Percentiles rank a stretch among this genome's conserved stretches.
phyloP scores from a whole-genome alignment of 2,329 filamentous ascomycete species.

The Aspergillus versicolor region DNA sequence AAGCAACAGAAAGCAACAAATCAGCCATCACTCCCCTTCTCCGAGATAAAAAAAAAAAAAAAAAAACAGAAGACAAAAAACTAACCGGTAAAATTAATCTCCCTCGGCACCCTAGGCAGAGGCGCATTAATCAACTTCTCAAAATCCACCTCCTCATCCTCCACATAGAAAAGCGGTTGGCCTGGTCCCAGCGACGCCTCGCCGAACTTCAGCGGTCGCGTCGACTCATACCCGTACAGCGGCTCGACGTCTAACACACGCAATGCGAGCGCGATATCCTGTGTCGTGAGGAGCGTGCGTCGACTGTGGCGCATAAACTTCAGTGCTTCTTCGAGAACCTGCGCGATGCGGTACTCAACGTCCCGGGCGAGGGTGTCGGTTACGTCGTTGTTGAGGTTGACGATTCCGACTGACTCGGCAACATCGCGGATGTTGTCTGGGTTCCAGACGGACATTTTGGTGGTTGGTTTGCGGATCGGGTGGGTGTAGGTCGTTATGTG shows the following conservation, averaged over 20 bases:
- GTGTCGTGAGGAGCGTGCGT: conserved; percentile 81
- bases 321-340: conserved; percentile 89
- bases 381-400: conserved; percentile 77
- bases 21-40: neutral
- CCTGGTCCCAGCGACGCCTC: conserved; percentile 91
- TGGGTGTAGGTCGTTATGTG: conserved; percentile 2
- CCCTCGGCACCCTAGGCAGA: conserved; percentile 87
- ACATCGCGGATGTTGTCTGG: conserved; percentile 94
- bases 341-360: conserved; percentile 90
- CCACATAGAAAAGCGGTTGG: conserved; percentile 93
- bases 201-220: conserved; percentile 82
- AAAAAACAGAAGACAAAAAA: neutral
- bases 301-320: conserved; percentile 94
- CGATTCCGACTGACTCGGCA: conserved; percentile 90
- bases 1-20: neutral
- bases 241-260: conserved; percentile 89
- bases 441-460: conserved; percentile 76
- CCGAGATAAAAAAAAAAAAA: neutral
- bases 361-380: conserved; percentile 86
- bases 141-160: conserved; percentile 98
- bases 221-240: conserved; percentile 93
- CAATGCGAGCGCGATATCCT: conserved; percentile 84
- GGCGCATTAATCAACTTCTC: conserved; percentile 98
- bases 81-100: conserved; percentile 86
- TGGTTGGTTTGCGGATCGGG: neutral